Evolutionary conservation across 345 rosid genomes (phyloP), one percentile per base, ranked within the genome.

Genomic region (Capsella bursapastoris): DNA sequence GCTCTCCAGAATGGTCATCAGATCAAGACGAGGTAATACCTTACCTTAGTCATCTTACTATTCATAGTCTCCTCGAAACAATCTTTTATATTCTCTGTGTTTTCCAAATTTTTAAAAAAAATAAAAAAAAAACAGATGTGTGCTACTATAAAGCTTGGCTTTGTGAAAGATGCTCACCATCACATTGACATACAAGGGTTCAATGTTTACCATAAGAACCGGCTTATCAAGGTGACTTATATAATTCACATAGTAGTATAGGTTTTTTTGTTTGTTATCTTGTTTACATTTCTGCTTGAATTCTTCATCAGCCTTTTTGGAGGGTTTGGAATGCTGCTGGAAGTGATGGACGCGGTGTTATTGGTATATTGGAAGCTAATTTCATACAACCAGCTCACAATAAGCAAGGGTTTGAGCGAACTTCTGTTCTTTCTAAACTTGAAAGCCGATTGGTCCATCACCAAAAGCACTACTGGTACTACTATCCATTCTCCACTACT

Each of bases 241-340:
- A 10, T 22, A 37, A 16, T 49, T 16, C 22, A 7, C 32, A n/a
- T 61, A 15, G 43, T 57, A 34, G 11, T 37, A 15, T 58, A 8
- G 50, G 35, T 25, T 56, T 44, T 56, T 44, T 56, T 57, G 51
- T 5, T 32, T 3, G 18, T 45, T 13, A 37, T 10, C 43, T 40
- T 70, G 4, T 70, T 27, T 62, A 47, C 18, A 9, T 14, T 8
- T 41, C 3, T 47, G 47, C 31, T 55, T 57, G 14, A 69, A 44
- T 48, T 29, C 48, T 28, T 61, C 48, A 22, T 57, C 86, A 92
- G 92, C 96, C 97, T 44, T 92, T 87, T 73, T 90, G 91, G 96
- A 88, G 96, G 78, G 85, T 90, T 5, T 88, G 96, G 96, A 88
- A 86, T 78, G 86, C 94, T 66, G 88, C 96, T 9, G 96, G 96